Percentiles rank a stretch among this genome's conserved stretches.
phyloP scores from a whole-genome alignment of 371 early-diverging fungal species.

The Umbelopsis sp. region DNA sequence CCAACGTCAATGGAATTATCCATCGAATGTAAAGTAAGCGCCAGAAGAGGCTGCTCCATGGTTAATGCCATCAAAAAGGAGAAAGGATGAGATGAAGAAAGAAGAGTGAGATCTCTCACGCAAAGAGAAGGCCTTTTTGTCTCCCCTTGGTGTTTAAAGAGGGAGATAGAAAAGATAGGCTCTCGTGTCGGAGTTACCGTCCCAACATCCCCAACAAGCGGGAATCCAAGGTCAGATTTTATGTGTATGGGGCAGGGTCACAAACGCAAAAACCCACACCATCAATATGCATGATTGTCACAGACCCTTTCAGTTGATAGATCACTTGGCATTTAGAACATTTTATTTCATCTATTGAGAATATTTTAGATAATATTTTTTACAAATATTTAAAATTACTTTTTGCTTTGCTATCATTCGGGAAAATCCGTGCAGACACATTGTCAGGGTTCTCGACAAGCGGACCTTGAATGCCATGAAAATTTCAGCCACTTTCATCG shows the following conservation, averaged over 20 bases:
- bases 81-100: conserved; percentile 1
- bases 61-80: conserved; percentile 5
- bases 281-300: background rate
- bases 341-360: background rate
- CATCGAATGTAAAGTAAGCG: conserved; percentile 17
- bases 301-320: background rate
- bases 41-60: conserved; percentile 19
- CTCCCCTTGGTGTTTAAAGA: background rate
- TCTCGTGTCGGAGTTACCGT: conserved; percentile 7
- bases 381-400: too few species aligned
- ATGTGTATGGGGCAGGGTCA: background rate
- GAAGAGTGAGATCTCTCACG: background rate
- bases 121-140: background rate
- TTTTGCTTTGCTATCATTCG: background rate
- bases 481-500: background rate
- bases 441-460: conserved; percentile 15
- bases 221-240: background rate
- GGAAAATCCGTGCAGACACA: conserved; percentile 7
- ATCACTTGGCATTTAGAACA: background rate
- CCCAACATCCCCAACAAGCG: conserved; percentile 19
- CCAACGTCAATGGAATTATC: conserved; percentile 12
- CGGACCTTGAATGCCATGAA: background rate
- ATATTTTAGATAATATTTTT: too few species aligned
- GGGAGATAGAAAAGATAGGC: conserved; percentile 17
- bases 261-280: background rate